A percentile compares a stretch with the other conserved stretches of the same genome.
Conservation (phyloP, 495 filamentous ascomycete species). For the Talaromyces trachyspermus region DNA sequence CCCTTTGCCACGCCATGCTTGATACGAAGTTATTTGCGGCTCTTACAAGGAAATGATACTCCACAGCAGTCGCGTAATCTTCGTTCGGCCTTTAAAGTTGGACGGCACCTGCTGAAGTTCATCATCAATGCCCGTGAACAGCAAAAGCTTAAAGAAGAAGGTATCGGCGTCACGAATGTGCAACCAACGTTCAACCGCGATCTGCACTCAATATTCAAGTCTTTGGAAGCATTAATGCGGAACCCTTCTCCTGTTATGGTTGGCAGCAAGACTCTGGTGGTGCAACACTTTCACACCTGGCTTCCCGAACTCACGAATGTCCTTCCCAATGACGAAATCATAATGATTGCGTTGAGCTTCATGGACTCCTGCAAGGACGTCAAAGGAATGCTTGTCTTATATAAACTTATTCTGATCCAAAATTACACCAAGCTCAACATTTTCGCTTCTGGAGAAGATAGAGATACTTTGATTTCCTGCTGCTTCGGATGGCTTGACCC, state of each 20-base stretch:
- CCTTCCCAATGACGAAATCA: conserved; percentile 73
- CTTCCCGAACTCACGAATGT: conserved; percentile 76
- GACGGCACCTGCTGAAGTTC: conserved; percentile 86
- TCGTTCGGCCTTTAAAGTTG: conserved; percentile 91
- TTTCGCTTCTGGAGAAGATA: conserved; percentile 69
- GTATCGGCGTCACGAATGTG: conserved; percentile 76
- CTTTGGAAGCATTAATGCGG: conserved; percentile 80
- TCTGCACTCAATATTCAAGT: conserved; percentile 79
- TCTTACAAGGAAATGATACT: conserved; percentile 72
- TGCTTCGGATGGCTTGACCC: conserved; percentile 88
- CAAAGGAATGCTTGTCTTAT: conserved; percentile 89
- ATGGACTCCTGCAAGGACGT: conserved; percentile 84
- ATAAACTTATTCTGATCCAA: conserved; percentile 87
- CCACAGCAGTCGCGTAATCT: conserved; percentile 74
- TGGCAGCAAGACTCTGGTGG: conserved; percentile 88
- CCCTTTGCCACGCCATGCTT: conserved; percentile 87
- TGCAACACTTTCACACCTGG: conserved; percentile 97
- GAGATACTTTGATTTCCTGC: conserved; percentile 64
- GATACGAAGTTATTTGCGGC: conserved; percentile 73
- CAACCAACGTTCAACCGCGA: conserved; percentile 75
- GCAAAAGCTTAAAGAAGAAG: conserved; percentile 81
- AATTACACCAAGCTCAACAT: conserved; percentile 75
- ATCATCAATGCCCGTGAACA: conserved; percentile 84
- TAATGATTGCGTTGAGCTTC: conserved; percentile 87
- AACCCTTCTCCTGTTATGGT: conserved; percentile 77